These are phyloP conservation scores for Salvia hispanica DNA, from an alignment of 257 asterid species.

Conservation along the genomic window DNA sequence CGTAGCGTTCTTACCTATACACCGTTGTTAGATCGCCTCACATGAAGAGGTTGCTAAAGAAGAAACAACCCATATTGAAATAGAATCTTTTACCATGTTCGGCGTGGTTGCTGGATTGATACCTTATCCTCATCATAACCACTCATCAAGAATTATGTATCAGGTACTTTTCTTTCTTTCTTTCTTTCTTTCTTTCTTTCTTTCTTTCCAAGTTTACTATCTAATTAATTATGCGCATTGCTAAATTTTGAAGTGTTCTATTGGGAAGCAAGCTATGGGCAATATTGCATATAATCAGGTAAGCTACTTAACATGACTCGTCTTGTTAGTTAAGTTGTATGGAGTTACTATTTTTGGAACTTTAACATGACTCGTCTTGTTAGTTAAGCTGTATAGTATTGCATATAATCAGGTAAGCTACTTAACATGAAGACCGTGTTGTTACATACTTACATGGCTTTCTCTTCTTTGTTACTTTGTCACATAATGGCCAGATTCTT, in stretches of 20 bases:
- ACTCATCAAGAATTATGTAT: slow-evolving; percentile 96
- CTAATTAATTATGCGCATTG: slow-evolving; percentile 28
- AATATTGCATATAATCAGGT: slow-evolving; percentile 92
- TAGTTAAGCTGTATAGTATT: slow-evolving; percentile 10
- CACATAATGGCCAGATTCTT: slow-evolving; percentile 6
- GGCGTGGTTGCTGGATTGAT: slow-evolving; percentile 93
- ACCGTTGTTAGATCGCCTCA: slow-evolving; percentile 68
- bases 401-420: too few relatives aligned
- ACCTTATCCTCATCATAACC: slow-evolving; percentile 99
- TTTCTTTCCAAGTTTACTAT: slow-evolving; percentile 9
- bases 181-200: slow-evolving; percentile 15
- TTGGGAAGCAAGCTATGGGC: slow-evolving; percentile 99
- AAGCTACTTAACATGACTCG: slow-evolving; percentile 32
- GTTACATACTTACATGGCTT: slow-evolving; percentile 1
- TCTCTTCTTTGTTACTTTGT: not conserved
- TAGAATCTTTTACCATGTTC: slow-evolving; percentile 92
- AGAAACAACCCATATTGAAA: slow-evolving; percentile 89
- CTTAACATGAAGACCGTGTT: too few relatives aligned
- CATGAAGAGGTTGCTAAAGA: slow-evolving; percentile 78
- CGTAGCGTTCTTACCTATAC: slow-evolving; percentile 28
- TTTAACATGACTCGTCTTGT: not conserved
- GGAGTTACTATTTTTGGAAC: too few relatives aligned
- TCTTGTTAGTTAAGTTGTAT: slow-evolving; percentile 2
- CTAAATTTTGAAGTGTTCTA: slow-evolving; percentile 71
- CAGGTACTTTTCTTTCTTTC: slow-evolving; percentile 48